These are phyloP conservation scores for Blastomyces gilchristii DNA, from an alignment of 2,329 filamentous ascomycete species.

Conservation along the genomic window DNA sequence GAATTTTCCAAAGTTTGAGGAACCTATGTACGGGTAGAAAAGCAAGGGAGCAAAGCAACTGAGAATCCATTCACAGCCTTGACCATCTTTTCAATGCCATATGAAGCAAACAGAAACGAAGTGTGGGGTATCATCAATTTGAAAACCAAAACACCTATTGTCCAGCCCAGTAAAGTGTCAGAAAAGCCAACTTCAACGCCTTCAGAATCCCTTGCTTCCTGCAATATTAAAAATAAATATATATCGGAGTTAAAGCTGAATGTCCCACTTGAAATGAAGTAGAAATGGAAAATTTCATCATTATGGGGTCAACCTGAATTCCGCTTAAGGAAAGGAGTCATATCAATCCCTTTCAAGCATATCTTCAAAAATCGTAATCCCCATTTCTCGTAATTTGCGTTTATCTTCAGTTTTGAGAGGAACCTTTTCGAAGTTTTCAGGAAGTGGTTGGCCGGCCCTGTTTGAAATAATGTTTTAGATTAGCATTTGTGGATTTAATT, in stretches of 20 bases:
- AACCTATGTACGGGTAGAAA: background rate
- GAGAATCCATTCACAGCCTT: background rate
- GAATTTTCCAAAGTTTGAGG: background rate
- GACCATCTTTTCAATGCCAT: background rate
- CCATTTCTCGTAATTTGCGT: conserved; percentile 8
- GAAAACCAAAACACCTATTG: background rate
- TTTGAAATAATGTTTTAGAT: background rate
- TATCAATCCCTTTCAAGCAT: background rate
- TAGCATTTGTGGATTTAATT: background rate
- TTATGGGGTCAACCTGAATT: background rate
- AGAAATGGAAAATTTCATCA: background rate
- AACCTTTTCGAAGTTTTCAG: conserved; percentile 37
- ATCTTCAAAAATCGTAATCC: conserved; percentile 5
- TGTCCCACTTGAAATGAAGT: background rate
- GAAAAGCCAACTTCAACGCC: background rate
- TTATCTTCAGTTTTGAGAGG: conserved; percentile 24
- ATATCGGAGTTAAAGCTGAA: background rate
- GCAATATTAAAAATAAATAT: background rate
- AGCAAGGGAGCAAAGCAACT: background rate
- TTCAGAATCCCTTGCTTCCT: background rate
- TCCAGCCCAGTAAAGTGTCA: background rate
- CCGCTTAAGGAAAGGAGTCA: background rate
- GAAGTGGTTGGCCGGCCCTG: conserved; percentile 28
- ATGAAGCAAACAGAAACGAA: background rate
- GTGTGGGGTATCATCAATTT: background rate